Base-by-base conservation (phyloP, 768 basidiomycete species). In the Sporobolomyces phaffii region DNA sequence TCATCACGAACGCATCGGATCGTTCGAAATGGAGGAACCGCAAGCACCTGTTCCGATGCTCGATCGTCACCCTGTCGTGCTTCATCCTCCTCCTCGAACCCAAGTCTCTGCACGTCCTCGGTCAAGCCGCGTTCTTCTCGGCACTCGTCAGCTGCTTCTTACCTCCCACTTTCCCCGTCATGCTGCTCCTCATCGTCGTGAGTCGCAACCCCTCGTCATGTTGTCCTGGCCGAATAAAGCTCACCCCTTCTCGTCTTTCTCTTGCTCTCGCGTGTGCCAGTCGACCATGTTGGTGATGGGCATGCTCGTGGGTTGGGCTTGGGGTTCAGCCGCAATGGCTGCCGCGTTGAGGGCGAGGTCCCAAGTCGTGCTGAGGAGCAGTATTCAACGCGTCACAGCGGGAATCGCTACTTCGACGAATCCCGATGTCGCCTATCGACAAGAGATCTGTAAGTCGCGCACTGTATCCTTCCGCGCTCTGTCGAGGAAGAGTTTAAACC, bases 251-350 rank as follows among this genome's bases (percentile, higher is more conserved):
- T n/a, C n/a, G n/a, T n/a, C n/a, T n/a, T n/a, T n/a, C n/a, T n/a
- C n/a, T n/a, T n/a, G n/a, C n/a, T n/a, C n/a, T n/a, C n/a, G n/a
- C n/a, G n/a, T n/a, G 33, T 22, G 33, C 34, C 29, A 53, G 24
- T 41, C 53, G 20, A 3, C 41, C 0, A 71, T 31, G 36, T 59
- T 71, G 33, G 51, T 71, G 2, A 6, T 71, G 1, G 62, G 65
- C 0, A 64, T 67, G 59, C 18, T 31, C 4, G 17, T 83, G 1
- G 84, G 84, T 17, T 86, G 84, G 84, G 84, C 80, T 0, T 78
- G 83, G 68, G 83, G 83, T 2, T 77, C 79, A 14, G 83, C 82
- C 0, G 83, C 80, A 0, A 85, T 85, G 84, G 80, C 80, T 6
- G 81, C 82, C 0, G 81, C 80, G 0, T 72, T 82, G 1, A 75